phyloP scores from a whole-genome alignment of 208 protist genomes.

The Wallacemonas sp. region DNA sequence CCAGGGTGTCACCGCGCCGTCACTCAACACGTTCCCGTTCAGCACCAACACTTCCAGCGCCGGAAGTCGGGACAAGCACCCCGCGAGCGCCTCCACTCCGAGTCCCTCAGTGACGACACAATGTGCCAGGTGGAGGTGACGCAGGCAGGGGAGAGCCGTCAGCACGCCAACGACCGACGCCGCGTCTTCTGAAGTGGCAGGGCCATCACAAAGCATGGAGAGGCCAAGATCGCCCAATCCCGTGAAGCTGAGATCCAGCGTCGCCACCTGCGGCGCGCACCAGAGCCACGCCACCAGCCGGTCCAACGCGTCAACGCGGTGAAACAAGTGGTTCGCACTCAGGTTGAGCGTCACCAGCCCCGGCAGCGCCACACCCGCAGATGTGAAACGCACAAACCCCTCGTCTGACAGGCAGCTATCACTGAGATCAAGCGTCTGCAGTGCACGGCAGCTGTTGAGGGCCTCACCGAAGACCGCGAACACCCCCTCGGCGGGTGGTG shows the following conservation, averaged over 20 bases:
- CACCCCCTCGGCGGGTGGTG: neutral
- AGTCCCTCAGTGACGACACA: slow-evolving; percentile 33
- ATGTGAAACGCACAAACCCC: slow-evolving; percentile 17
- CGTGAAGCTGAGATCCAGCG: slow-evolving; percentile 69
- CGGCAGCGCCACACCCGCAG: slow-evolving; percentile 18
- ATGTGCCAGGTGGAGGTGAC: slow-evolving; percentile 45
- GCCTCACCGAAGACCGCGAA: slow-evolving; percentile 46
- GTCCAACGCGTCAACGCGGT: slow-evolving; percentile 26
- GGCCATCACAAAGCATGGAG: slow-evolving; percentile 65
- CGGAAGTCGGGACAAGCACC: slow-evolving; percentile 24
- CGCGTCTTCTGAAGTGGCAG: neutral
- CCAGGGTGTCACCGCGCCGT: neutral
- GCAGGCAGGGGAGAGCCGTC: slow-evolving; percentile 26
- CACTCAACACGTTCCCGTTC: slow-evolving; percentile 35
- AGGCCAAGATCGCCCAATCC: slow-evolving; percentile 63
- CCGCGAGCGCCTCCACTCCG: slow-evolving; percentile 64
- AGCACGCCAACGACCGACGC: slow-evolving; percentile 41
- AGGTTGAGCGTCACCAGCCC: slow-evolving; percentile 45
- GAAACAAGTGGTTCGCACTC: slow-evolving; percentile 66
- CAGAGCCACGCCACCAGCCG: slow-evolving; percentile 40
- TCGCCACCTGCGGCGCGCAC: slow-evolving; percentile 17
- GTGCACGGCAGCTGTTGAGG: slow-evolving; percentile 42
- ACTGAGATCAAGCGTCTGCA: slow-evolving; percentile 52
- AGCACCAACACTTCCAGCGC: slow-evolving; percentile 45
- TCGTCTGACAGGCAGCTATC: slow-evolving; percentile 47